Evolutionary conservation across 148 eudicot species (phyloP), one percentile per base, ranked within the genome.

Genomic region (Fallopia convolvulus): DNA sequence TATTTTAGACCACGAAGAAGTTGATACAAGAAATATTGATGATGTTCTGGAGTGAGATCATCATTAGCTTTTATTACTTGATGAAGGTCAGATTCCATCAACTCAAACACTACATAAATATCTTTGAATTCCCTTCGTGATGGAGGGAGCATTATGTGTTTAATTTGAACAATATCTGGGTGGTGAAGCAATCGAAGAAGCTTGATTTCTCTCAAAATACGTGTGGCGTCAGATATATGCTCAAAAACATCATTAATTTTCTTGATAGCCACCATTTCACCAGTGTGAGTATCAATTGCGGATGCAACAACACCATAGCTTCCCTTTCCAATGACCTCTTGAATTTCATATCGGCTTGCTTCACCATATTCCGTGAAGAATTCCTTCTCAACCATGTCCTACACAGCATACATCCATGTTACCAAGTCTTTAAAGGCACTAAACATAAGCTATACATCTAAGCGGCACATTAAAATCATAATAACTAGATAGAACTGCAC

Each of bases 341-440:
- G 87, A 76, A 89, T 87, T 82, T 89, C 89, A 41, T 89, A 89
- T 41, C 83, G 81, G 79, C 83, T 87, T 40, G 92, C 92, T 79
- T 89, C 92, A 58, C 92, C 90, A 80, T 89, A 89, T 70, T 89
- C 92, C 0, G 92, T 89, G 84, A 89, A 89, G 77, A 89, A 89
- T 40, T 89, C 92, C 66, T 82, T 84, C 77, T 84, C 89, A 76
- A 81, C 85, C 92, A 87, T 87, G 48, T 60, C 81, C 87, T 89
- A 79, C 70, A 56, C 42, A 50, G 44, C 53, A 70, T 23, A 36
- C 49, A 68, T 72, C 68, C 14, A 65, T 48, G 17, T 32, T 73
- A 47, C 40, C 56, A 39, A 42, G 65, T 74, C 26, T 40, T 8
- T 36, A 40, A 11, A 48, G 36, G 46, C 12, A 58, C 39, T 36